These are phyloP conservation scores for Plasmodium ovale DNA, from an alignment of 169 alveolate species.

Conservation along the genomic window DNA sequence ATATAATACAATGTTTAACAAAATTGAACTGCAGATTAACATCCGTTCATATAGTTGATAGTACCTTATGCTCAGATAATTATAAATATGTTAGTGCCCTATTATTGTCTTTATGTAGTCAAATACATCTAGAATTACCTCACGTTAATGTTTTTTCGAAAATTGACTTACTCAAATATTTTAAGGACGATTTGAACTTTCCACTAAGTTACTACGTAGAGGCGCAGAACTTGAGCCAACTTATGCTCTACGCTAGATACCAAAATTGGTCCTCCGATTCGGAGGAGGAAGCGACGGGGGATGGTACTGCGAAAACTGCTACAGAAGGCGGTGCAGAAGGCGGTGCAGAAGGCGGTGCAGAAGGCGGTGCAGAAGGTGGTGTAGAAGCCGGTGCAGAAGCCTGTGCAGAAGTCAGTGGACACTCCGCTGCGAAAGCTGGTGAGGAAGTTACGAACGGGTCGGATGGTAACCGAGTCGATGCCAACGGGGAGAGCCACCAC, in stretches of 20 bases:
- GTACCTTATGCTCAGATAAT: slow-evolving; percentile 93
- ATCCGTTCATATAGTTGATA: slow-evolving; percentile 89
- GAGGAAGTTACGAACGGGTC: too few relatives aligned
- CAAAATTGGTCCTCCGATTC: slow-evolving; percentile 54
- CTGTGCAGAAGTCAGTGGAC: too few relatives aligned
- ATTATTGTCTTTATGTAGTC: slow-evolving; percentile 94
- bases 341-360: not conserved
- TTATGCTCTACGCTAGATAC: slow-evolving; percentile 42
- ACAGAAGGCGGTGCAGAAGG: too few relatives aligned
- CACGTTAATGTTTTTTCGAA: slow-evolving; percentile 94
- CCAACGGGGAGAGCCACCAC: not conserved
- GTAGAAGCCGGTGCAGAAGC: not conserved
- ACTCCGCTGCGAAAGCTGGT: too few relatives aligned
- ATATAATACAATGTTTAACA: slow-evolving; percentile 84
- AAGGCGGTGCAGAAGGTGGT: slow-evolving; percentile 34
- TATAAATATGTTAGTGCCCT: slow-evolving; percentile 93
- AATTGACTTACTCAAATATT: slow-evolving; percentile 88
- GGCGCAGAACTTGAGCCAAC: slow-evolving; percentile 66
- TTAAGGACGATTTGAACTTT: slow-evolving; percentile 82
- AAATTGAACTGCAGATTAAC: slow-evolving; percentile 84
- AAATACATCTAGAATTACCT: slow-evolving; percentile 95
- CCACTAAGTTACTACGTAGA: slow-evolving; percentile 68
- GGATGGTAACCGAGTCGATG: too few relatives aligned
- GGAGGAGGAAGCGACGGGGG: not conserved
- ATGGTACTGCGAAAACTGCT: too few relatives aligned